Evolutionary conservation across 169 alveolate genomes (phyloP), one percentile per base, ranked within the genome.

Genomic region (Plasmodium malariae): DNA sequence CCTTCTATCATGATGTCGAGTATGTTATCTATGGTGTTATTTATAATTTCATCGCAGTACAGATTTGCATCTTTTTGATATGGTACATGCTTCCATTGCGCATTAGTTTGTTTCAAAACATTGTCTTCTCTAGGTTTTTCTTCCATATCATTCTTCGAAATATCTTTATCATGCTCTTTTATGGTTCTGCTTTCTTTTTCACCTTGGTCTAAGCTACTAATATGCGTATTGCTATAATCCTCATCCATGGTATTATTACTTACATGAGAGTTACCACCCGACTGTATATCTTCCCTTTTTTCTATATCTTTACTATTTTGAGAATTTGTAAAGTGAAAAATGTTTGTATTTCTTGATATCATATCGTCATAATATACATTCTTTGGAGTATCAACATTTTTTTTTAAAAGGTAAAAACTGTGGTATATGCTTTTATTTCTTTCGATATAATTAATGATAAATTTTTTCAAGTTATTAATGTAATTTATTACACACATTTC

Each of bases 21-120:
- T 26, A 80, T 43, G n/a, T 11, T 51, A 54, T 80, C 90, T 7
- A 80, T 67, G 14, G 71, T 80, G 24, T 80, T 80, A 45, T 80
- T 80, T 70, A 80, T n/a, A 24, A 80, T 43, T n/a, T 54, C 36
- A 34, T 80, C n/a, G 49, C 90, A 65, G 30, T 80, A 67, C 1
- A 65, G 43, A 12, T 67, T 45, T 3, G 45, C 28, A 43, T 80
- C 85, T 14, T 26, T 30, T 30, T 40, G 73, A 45, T 24, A 28
- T 43, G 34, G 19, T n/a, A 11, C 7, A 26, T 57, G 24, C 32
- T 30, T 34, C 12, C 32, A 45, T 5, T 11, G 24, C 3, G n/a
- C 26, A 30, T 34, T 30, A 63, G 37, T 34, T 26, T 19, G 1
- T 6, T 17, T 24, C 12, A 14, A 26, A 30, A 28, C 14, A 5